Evolutionary conservation across 2,329 filamentous ascomycete genomes (phyloP), one percentile per base, ranked within the genome.

Genomic region (Tolypocladium endophyticum): DNA sequence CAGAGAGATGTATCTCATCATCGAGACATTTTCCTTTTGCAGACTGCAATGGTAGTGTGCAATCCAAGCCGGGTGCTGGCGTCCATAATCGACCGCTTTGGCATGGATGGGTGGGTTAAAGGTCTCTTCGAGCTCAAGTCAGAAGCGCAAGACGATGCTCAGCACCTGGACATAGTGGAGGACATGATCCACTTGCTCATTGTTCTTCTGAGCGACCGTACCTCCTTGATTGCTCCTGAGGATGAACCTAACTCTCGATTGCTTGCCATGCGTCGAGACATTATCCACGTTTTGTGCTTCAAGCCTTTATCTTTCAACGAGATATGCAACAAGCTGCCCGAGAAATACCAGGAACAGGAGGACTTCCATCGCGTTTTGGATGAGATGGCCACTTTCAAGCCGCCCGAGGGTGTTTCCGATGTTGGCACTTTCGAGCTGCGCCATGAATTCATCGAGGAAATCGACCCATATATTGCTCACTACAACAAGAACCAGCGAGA

Each of bases 401-500:
- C 91, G 12, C 94, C 94, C 0, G 94, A 99, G 73, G 94, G 93
- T 6, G 76, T 97, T 38, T 90, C 89, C 5, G 94, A 99, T 70
- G 89, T 92, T 20, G 94, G 95, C 60, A 96, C 90, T 0, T 99
- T 99, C 68, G 92, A 97, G 72, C 78, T 99, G 57, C 94, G 92
- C 70, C 85, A 89, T 5, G 85, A 96, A 62, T 94, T 87, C 67
- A 82, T 97, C 45, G 89, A 93, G 65, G 83, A 95, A 55, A 86
- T 99, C 57, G 95, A 99, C 71, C 94, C 95, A 0, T 99, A 97
- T 71, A 94, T 92, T 68, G 89, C 92, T 8, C 92, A 97, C 70
- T 99, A 96, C 73, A 95, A 87, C 68, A 96, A 96, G 70, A 99
- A 99, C 68, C 93, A 97, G 72, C 85, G 94, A 57, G 94, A 99